phyloP scores from a whole-genome alignment of 1,284 basidiomycete genomes.

The Pisolithus thermaeus region DNA sequence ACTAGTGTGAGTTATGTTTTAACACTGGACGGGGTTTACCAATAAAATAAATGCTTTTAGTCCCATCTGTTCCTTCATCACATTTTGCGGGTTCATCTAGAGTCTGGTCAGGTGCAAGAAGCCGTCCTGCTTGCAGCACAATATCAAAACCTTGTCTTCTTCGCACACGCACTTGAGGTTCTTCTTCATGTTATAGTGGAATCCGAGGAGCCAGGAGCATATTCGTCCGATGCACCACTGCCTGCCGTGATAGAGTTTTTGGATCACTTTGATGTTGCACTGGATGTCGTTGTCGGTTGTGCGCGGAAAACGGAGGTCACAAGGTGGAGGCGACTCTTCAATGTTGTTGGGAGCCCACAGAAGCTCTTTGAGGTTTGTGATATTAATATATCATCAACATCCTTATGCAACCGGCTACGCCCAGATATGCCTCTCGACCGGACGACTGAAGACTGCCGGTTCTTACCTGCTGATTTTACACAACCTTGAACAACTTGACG shows the following conservation, averaged over 20 bases:
- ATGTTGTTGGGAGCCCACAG: conserved; percentile 85
- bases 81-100: conserved; percentile 82
- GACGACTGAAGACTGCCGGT: conserved; percentile 82
- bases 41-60: conserved; percentile 31
- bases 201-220: conserved; percentile 57
- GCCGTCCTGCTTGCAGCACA: conserved; percentile 85
- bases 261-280: conserved; percentile 86
- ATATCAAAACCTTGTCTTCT: conserved; percentile 88
- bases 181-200: conserved; percentile 92
- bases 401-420: conserved; percentile 1
- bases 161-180: conserved; percentile 91
- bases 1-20: conserved; percentile 64
- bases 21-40: not conserved
- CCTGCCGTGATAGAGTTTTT: conserved; percentile 82
- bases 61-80: conserved; percentile 95
- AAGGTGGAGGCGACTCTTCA: conserved; percentile 86
- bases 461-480: conserved; percentile 93
- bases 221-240: conserved; percentile 35
- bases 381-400: not conserved
- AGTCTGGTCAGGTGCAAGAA: conserved; percentile 61
- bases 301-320: conserved; percentile 96
- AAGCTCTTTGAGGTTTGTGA: conserved; percentile 77
- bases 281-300: conserved; percentile 94
- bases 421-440: conserved; percentile 72
- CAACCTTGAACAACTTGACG: conserved; percentile 85